A percentile compares a stretch with the other conserved stretches of the same genome.
Evolutionary conservation across 108 stramenopile species (phyloP).

Genomic region (Skeletonema marinoi): DNA sequence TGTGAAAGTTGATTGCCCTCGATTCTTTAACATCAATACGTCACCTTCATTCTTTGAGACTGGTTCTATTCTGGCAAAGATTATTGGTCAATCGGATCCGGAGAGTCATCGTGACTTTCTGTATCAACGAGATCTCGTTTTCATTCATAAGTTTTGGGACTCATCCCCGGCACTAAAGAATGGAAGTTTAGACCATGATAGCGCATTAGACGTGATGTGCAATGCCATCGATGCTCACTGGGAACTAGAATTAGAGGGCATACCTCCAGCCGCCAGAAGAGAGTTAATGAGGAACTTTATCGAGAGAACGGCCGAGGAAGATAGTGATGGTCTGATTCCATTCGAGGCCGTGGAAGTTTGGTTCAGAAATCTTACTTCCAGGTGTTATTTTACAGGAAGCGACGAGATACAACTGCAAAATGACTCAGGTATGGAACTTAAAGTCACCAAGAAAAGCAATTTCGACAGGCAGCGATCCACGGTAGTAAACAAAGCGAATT

Average conservation of each 20-base stretch:
- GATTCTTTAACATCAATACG: slow-evolving; percentile 21
- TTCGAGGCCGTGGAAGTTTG: not conserved
- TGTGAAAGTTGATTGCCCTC: slow-evolving; percentile 19
- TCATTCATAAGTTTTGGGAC: not conserved
- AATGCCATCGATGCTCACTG: not conserved
- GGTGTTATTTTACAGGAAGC: slow-evolving; percentile 18
- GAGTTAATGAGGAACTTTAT: not conserved
- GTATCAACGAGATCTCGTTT: not conserved
- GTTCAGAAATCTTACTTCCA: not conserved
- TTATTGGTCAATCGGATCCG: not conserved
- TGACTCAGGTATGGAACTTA: slow-evolving; percentile 14
- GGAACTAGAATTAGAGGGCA: not conserved
- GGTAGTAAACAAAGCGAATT: not conserved
- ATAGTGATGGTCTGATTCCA: not conserved
- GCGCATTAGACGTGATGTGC: not conserved
- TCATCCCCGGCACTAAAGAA: not conserved
- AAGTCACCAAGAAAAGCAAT: not conserved
- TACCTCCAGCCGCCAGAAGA: not conserved
- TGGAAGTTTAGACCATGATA: not conserved
- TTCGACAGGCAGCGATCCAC: not conserved
- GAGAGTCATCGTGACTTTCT: not conserved
- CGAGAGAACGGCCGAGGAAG: not conserved
- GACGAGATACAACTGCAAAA: slow-evolving; percentile 22
- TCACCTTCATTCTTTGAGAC: slow-evolving; percentile 24
- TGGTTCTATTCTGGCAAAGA: not conserved